These are phyloP conservation scores for Ambrosia hybrid DNA, from an alignment of 140 eudicot species.

Conservation along the genomic window DNA sequence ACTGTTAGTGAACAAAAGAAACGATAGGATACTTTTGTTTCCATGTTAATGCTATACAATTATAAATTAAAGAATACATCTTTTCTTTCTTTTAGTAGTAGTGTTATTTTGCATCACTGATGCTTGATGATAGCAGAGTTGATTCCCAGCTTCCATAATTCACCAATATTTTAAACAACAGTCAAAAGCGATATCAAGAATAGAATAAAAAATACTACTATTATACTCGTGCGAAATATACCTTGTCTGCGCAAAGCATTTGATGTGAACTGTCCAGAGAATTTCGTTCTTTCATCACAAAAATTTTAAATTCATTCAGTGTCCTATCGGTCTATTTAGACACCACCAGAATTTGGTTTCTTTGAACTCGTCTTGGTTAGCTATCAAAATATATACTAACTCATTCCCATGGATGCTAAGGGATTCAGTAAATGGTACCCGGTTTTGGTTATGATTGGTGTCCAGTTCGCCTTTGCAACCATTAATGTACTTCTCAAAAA, in stretches of 20 bases:
- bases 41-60: background rate
- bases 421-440: constrained; percentile 41
- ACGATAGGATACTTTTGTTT: constrained; percentile 16
- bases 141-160: constrained; percentile 12
- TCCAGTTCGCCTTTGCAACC: constrained; percentile 46
- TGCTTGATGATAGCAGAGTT: constrained; percentile 24
- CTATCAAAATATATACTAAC: background rate
- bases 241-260: constrained; percentile 22
- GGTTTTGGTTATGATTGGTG: constrained; percentile 43
- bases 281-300: constrained; percentile 20
- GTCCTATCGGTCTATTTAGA: constrained; percentile 31
- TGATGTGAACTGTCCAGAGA: constrained; percentile 24
- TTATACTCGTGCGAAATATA: constrained; percentile 26
- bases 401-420: constrained; percentile 26
- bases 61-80: constrained; percentile 15
- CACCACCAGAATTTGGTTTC: constrained; percentile 20
- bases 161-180: constrained; percentile 11
- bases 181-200: constrained; percentile 30
- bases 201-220: constrained; percentile 13
- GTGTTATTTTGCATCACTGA: constrained; percentile 10
- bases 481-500: constrained; percentile 55
- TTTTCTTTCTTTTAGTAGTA: constrained; percentile 9
- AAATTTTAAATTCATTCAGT: background rate
- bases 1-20: constrained; percentile 14
- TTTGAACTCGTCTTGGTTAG: constrained; percentile 13